These are phyloP conservation scores for Scheffersomyces segobiensis DNA, from an alignment of 1,139 yeast species.

Conservation along the genomic window DNA sequence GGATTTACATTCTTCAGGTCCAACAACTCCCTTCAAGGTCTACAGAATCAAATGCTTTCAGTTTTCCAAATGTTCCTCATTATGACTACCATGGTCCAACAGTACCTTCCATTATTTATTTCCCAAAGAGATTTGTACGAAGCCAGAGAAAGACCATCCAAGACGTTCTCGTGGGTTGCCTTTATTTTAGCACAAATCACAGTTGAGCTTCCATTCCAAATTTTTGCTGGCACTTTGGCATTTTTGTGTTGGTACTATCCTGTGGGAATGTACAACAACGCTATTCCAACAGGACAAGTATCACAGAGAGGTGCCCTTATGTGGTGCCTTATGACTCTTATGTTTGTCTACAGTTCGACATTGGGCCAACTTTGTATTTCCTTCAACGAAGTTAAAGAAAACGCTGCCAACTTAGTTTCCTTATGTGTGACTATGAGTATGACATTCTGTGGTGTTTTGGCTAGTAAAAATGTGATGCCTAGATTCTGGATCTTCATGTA, in stretches of 20 bases:
- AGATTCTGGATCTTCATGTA: constrained; percentile 63
- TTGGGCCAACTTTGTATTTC: constrained; percentile 17
- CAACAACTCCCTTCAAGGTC: constrained; percentile 14
- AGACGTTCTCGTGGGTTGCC: constrained; percentile 16
- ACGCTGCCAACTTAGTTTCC: constrained; percentile 47
- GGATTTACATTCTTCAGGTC: constrained; percentile 21
- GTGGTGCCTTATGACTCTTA: constrained; percentile 45
- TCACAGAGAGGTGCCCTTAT: constrained; percentile 41
- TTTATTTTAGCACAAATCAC: constrained; percentile 59
- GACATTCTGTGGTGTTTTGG: constrained; percentile 60
- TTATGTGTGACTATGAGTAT: constrained; percentile 33
- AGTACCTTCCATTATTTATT: constrained; percentile 37
- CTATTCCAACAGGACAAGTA: constrained; percentile 30
- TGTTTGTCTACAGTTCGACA: constrained; percentile 19
- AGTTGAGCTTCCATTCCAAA: constrained; percentile 77
- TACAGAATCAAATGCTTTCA: constrained; percentile 20
- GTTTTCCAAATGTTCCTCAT: constrained; percentile 13
- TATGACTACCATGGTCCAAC: constrained; percentile 31
- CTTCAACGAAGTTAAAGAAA: constrained; percentile 26
- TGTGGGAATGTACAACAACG: constrained; percentile 64
- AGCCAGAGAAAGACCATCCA: constrained; percentile 19
- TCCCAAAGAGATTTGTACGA: constrained; percentile 35
- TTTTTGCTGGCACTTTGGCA: constrained; percentile 61
- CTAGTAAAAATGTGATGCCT: constrained; percentile 47
- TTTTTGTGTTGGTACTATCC: constrained; percentile 84